These are phyloP conservation scores for Geotrichum reessii DNA, from an alignment of 1,139 yeast genomes.

Conservation along the genomic window DNA sequence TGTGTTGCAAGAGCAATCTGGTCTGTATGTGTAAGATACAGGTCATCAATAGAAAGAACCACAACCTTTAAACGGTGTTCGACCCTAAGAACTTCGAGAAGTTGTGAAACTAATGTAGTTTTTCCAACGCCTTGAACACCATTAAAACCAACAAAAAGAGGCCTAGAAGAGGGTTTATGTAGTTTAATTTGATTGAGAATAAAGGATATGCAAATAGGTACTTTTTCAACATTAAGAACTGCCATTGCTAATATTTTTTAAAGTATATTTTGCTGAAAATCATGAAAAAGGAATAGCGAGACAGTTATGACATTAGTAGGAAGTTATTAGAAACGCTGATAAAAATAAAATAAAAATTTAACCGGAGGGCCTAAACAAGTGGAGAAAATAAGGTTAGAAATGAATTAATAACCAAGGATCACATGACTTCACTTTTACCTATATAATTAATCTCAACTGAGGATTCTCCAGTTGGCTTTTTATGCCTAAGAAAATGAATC, in stretches of 20 bases:
- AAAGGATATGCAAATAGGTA: background rate
- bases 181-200: background rate
- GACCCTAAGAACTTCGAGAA: constrained; percentile 15
- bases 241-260: background rate
- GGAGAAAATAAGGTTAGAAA: background rate
- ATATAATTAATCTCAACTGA: too few relatives aligned
- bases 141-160: constrained; percentile 14
- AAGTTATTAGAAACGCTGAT: too few relatives aligned
- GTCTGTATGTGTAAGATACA: constrained; percentile 61
- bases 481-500: too few relatives aligned
- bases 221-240: background rate
- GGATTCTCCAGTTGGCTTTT: too few relatives aligned
- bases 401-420: background rate
- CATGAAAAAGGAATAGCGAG: background rate
- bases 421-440: background rate
- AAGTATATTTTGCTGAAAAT: background rate
- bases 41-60: constrained; percentile 77
- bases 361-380: background rate
- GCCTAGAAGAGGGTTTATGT: background rate
- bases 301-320: background rate
- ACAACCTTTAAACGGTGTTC: constrained; percentile 43
- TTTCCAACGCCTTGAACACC: constrained; percentile 18
- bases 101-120: constrained; percentile 14
- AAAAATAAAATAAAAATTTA: too few relatives aligned
- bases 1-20: constrained; percentile 46